Evolutionary conservation across 352 stramenopile species (phyloP), one percentile per base, ranked within the genome.

Genomic region (Phytophthora pluvialis): DNA sequence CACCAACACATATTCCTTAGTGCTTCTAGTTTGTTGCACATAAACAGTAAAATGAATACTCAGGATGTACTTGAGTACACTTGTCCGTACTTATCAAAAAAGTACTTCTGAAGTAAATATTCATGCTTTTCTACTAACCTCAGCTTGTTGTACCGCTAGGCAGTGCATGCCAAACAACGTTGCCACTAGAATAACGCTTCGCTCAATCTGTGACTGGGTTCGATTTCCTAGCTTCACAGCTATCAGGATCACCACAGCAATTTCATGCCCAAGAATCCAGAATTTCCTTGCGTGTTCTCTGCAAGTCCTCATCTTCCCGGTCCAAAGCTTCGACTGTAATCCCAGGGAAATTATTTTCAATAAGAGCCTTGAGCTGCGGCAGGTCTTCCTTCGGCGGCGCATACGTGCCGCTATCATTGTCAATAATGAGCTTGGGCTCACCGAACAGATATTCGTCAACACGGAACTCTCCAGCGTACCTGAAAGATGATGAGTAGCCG

Each of bases 371-470:
- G 2, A 80, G 52, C 10, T 56, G 50, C 31, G 72, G 72, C 26
- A 80, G 32, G 33, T 70, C 57, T 9, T 58, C 72, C 28, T 73
- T 72, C 0, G 68, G 72, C 21, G 72, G 72, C n/a, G 64, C 72
- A 49, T 80, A 80, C 25, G 72, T 80, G 38, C 72, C 72, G 35
- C 72, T 80, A 42, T 80, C 61, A 18, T 80, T 80, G 55, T 80
- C 65, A 43, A 80, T 80, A 18, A 77, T 47, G 8, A 80, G 72
- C 39, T 70, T 80, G 5, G 45, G 49, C 18, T 70, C 68, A 26
- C 64, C 68, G 15, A 77, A 73, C 18, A 65, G 43, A 43, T 60
- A 31, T 8, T 58, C 64, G 21, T 80, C 60, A 18, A 80, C 52
- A 18, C 53, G 54, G 42, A 77, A 80, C 49, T 80, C 72, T 6